phyloP scores from a whole-genome alignment of 164 flowering plant species.

The Dillenia turbinata region DNA sequence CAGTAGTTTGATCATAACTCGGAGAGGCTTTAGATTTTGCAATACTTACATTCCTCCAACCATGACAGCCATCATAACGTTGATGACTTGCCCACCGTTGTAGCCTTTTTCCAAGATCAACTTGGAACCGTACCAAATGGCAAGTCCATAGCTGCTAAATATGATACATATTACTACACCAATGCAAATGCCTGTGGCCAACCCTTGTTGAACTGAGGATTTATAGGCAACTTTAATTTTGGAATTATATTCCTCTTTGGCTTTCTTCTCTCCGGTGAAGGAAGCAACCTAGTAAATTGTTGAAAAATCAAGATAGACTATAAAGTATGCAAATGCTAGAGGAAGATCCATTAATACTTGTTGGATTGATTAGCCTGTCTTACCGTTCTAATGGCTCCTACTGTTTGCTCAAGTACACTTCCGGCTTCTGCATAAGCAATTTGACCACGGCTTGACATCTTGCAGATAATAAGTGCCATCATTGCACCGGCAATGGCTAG shows the following conservation, averaged over 20 bases:
- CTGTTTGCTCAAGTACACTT: conserved; percentile 29
- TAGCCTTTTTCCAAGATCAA: conserved; percentile 54
- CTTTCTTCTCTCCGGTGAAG: conserved; percentile 67
- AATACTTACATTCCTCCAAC: conserved; percentile 61
- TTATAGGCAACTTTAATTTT: conserved; percentile 38
- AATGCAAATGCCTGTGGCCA: conserved; percentile 56
- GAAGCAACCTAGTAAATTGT: conserved; percentile 47
- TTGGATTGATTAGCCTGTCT: background rate
- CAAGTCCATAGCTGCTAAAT: conserved; percentile 52
- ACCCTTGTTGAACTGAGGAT: conserved; percentile 41
- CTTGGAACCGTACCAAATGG: conserved; percentile 63
- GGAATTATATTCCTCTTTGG: conserved; percentile 41
- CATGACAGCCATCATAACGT: conserved; percentile 51
- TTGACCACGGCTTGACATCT: conserved; percentile 27
- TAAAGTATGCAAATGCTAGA: too few relatives aligned
- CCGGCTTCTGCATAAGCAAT: conserved; percentile 31
- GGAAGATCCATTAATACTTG: too few relatives aligned
- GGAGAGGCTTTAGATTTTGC: too few relatives aligned
- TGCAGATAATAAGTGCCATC: conserved; percentile 19
- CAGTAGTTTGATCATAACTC: background rate
- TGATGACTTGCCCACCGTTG: conserved; percentile 59
- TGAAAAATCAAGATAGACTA: too few relatives aligned
- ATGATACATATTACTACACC: conserved; percentile 27
- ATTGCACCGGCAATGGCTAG: conserved; percentile 14
- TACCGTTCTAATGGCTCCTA: conserved; percentile 34